Evolutionary conservation across 2,329 filamentous ascomycete species (phyloP).

Genomic region (Aspergillus brasiliensis): DNA sequence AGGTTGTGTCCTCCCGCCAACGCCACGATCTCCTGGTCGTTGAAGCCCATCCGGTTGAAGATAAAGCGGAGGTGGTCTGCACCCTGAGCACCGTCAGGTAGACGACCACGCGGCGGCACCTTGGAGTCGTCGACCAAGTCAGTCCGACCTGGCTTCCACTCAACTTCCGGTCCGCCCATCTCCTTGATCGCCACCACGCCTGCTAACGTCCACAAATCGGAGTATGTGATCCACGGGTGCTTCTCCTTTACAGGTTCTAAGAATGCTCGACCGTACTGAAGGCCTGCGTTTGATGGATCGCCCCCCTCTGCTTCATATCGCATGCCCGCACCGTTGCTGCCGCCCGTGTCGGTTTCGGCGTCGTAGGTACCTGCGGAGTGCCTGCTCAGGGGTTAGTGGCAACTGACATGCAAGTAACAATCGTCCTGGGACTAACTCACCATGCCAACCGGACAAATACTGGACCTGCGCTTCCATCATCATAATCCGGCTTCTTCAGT

Average conservation of each 20-base stretch:
- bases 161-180: constrained; percentile 61
- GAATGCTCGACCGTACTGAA: constrained; percentile 65
- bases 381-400: constrained; percentile 38
- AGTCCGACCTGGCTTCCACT: constrained; percentile 61
- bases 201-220: constrained; percentile 67
- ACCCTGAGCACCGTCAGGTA: constrained; percentile 58
- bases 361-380: constrained; percentile 67
- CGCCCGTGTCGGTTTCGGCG: constrained; percentile 60
- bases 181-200: constrained; percentile 61
- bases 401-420: background rate
- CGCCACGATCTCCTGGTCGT: constrained; percentile 62
- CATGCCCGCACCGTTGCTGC: constrained; percentile 67
- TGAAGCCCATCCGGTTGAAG: constrained; percentile 64
- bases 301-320: constrained; percentile 65
- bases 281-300: constrained; percentile 66
- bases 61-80: constrained; percentile 58
- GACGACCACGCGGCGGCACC: constrained; percentile 59
- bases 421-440: constrained; percentile 38
- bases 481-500: constrained; percentile 63
- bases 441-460: constrained; percentile 66
- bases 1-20: constrained; percentile 59
- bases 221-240: constrained; percentile 66
- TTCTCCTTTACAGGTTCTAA: constrained; percentile 63
- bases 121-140: constrained; percentile 64
- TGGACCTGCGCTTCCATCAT: constrained; percentile 66